Conservation (phyloP, 495 filamentous ascomycete genomes). For the Paragyromitra xinjiangensis region DNA sequence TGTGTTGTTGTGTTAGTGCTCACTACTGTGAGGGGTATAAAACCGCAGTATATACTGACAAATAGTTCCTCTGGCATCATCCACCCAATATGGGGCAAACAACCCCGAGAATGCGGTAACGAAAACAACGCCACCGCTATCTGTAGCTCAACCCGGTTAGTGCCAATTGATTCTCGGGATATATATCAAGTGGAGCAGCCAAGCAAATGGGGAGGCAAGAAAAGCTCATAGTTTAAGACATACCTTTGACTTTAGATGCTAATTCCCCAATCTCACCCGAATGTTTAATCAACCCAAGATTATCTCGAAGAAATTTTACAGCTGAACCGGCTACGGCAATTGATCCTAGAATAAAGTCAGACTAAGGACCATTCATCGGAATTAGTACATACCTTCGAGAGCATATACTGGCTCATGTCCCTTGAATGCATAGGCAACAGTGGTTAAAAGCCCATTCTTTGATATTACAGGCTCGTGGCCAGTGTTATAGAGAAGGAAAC, state of each 20-base stretch:
- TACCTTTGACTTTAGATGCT: slow-evolving; percentile 74
- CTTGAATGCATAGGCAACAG: slow-evolving; percentile 85
- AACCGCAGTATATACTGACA: slow-evolving; percentile 65
- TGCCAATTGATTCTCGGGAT: not conserved
- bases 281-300: slow-evolving; percentile 81
- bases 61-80: slow-evolving; percentile 90
- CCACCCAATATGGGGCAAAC: slow-evolving; percentile 98
- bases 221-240: not conserved
- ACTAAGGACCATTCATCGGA: not conserved
- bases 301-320: slow-evolving; percentile 90
- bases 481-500: slow-evolving; percentile 94
- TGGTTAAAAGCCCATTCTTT: slow-evolving; percentile 84
- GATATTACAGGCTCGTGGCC: slow-evolving; percentile 91
- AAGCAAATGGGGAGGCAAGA: not conserved
- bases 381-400: slow-evolving; percentile 72
- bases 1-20: slow-evolving; percentile 46
- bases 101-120: slow-evolving; percentile 96
- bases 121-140: slow-evolving; percentile 91
- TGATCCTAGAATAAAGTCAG: slow-evolving; percentile 50
- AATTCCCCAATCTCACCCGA: slow-evolving; percentile 83
- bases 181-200: not conserved
- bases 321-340: slow-evolving; percentile 91
- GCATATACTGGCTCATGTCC: slow-evolving; percentile 83
- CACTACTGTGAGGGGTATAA: not conserved
- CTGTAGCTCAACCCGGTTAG: slow-evolving; percentile 55